Conservation (phyloP, 2,329 filamentous ascomycete species). For the Lasiodiplodia theobromae region DNA sequence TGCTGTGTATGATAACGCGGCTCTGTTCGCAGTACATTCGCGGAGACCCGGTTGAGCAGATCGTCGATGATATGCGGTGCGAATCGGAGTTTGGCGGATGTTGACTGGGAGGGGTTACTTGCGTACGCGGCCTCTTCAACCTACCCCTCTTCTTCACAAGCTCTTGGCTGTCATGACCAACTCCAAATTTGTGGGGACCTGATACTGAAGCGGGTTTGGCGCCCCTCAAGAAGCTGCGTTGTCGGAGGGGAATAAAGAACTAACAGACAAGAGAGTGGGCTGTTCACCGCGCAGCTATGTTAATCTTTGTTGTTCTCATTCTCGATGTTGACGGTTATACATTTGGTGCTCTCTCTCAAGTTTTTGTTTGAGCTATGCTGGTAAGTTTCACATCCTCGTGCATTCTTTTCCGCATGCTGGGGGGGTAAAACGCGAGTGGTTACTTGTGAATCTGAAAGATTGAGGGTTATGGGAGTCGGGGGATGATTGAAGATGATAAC, state of each 20-base stretch:
- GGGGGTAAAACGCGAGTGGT: too few species aligned
- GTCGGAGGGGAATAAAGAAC: neutral
- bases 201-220: neutral
- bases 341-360: neutral
- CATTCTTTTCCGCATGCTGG: too few species aligned
- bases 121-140: neutral
- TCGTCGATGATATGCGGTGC: neutral
- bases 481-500: too few species aligned
- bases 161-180: neutral
- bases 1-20: neutral
- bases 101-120: neutral
- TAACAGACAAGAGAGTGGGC: neutral
- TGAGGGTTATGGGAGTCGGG: too few species aligned
- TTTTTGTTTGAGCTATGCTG: neutral
- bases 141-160: neutral
- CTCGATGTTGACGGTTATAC: neutral
- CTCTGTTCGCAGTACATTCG: neutral
- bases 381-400: neutral
- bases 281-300: neutral
- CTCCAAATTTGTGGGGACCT: neutral
- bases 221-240: neutral
- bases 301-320: neutral
- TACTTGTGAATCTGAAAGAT: too few species aligned
- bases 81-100: constrained; percentile 12
- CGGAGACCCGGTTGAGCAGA: constrained; percentile 10